A percentile compares a stretch with the other conserved stretches of the same genome.
phyloP scores from a whole-genome alignment of 257 asterid genomes.

The Catharanthus roseus region DNA sequence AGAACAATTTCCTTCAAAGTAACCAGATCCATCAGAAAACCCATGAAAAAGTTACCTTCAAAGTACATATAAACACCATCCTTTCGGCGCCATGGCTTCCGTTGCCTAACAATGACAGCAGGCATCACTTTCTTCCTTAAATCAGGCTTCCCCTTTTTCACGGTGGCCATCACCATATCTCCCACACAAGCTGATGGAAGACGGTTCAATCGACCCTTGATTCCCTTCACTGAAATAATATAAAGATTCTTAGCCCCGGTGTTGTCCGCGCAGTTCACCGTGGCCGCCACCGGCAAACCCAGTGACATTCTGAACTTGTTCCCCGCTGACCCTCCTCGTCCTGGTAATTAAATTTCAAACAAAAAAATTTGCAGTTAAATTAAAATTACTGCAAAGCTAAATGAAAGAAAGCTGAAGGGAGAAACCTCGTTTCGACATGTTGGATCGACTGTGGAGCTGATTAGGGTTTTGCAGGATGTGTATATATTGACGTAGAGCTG shows the following conservation, averaged over 20 bases:
- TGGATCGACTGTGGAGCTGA: not conserved
- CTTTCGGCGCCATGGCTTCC: conserved; percentile 24
- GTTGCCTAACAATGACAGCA: conserved; percentile 45
- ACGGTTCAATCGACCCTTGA: conserved; percentile 56
- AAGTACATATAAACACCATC: conserved; percentile 23
- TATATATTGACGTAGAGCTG: not conserved
- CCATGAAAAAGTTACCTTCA: conserved; percentile 8
- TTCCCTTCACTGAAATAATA: conserved; percentile 57
- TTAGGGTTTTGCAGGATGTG: conserved; percentile 11
- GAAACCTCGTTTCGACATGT: conserved; percentile 53
- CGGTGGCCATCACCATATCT: conserved; percentile 74
- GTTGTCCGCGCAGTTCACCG: conserved; percentile 58
- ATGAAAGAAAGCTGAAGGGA: not conserved
- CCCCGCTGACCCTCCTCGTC: conserved; percentile 67
- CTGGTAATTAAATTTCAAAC: conserved; percentile 16
- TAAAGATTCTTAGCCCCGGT: conserved; percentile 53
- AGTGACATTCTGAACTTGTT: conserved; percentile 62
- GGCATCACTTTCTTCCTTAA: conserved; percentile 68
- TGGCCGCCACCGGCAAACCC: conserved; percentile 66
- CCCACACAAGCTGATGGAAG: conserved; percentile 66
- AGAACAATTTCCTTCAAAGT: not conserved
- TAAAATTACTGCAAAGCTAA: too few relatives aligned
- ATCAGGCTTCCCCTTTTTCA: conserved; percentile 67
- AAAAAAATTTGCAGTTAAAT: conserved; percentile 1
- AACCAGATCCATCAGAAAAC: not conserved